A percentile compares a stretch with the other conserved stretches of the same genome.
These are phyloP conservation scores for Arabis hirsuta DNA, from an alignment of 345 rosid species.

Conservation along the genomic window DNA sequence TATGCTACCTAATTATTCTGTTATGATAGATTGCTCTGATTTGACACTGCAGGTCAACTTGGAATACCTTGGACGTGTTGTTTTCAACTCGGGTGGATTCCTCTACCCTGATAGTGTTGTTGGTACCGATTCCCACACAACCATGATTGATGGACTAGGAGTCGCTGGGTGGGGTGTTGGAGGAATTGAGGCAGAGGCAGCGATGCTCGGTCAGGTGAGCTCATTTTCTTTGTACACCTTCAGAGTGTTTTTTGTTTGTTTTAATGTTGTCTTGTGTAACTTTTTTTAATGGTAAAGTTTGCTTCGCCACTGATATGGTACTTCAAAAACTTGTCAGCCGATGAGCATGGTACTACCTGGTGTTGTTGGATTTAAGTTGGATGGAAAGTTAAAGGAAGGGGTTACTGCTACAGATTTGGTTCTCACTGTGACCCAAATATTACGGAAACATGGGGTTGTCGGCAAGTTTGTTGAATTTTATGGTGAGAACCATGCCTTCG, in stretches of 20 bases:
- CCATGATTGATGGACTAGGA: constrained; percentile 94
- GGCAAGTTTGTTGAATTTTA: constrained; percentile 92
- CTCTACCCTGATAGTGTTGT: constrained; percentile 93
- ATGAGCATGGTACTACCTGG: constrained; percentile 98
- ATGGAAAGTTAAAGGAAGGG: constrained; percentile 66
- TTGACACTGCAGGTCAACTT: constrained; percentile 70
- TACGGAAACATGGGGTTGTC: constrained; percentile 93
- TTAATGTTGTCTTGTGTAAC: neutral
- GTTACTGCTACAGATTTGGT: constrained; percentile 96
- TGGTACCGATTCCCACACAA: constrained; percentile 90
- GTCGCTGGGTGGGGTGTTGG: constrained; percentile 98
- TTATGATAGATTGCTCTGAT: constrained; percentile 16
- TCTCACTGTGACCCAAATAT: constrained; percentile 81
- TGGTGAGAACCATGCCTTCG: constrained; percentile 48
- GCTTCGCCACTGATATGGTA: constrained; percentile 28
- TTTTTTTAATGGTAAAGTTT: constrained; percentile 6
- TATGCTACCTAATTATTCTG: constrained; percentile 20
- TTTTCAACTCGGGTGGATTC: constrained; percentile 68
- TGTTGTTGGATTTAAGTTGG: constrained; percentile 81
- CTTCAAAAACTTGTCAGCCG: constrained; percentile 54
- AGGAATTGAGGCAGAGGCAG: constrained; percentile 90
- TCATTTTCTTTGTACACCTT: constrained; percentile 4
- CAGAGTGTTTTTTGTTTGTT: neutral
- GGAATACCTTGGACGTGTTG: constrained; percentile 89
- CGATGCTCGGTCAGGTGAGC: constrained; percentile 89